Base-by-base conservation (phyloP, 495 filamentous ascomycete species). In the Opeltia flavorubescens region DNA sequence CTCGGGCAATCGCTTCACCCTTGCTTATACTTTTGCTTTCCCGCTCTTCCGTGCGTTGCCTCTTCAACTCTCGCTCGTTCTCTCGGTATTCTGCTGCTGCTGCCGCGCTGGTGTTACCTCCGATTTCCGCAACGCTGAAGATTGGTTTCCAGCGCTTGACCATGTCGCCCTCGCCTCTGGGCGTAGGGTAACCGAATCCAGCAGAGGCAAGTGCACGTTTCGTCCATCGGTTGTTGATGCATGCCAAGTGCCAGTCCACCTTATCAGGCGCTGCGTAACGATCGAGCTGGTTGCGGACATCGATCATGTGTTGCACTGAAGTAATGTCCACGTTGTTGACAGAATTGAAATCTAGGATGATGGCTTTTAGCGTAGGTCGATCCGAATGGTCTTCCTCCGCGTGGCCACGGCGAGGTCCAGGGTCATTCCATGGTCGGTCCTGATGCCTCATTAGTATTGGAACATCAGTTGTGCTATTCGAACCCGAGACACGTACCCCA, bases 241-340 rank as follows among this genome's bases (percentile, higher is more conserved):
- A 81, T 11, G 88, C 86, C 51, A 98, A 82, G 62, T 98, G 91
- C 88, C 91, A 96, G 57, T 98, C 87, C 5, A 98, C 88, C 5
- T 76, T 68, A 9, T 88, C 81, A 0, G 91, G 91, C 0, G 81
- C 63, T 13, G 86, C 76, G 60, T 95, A 94, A 12, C 80, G 74
- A 62, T 96, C 91, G 18, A 98, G 78, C 60, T 96, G 93, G 63
- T 96, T 98, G 61, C 91, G 88, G 2, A 98, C 86, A 55, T 98
- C 91, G 62, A 98, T 94, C 31, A 98, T 68, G 61, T 91, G 83
- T 66, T 98, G 91, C 1, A 95, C 76, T 0, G 87, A 94, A 1
- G 91, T 95, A 46, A 94, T 77, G 55, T 98, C 91, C 42, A 95
- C 85, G 55, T 95, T 89, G 66, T 98, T 95, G 55, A 98, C 91